A percentile compares a stretch with the other conserved stretches of the same genome.
Evolutionary conservation across 1,139 yeast species (phyloP).

Genomic region (Arxiozyma heterogenica): DNA sequence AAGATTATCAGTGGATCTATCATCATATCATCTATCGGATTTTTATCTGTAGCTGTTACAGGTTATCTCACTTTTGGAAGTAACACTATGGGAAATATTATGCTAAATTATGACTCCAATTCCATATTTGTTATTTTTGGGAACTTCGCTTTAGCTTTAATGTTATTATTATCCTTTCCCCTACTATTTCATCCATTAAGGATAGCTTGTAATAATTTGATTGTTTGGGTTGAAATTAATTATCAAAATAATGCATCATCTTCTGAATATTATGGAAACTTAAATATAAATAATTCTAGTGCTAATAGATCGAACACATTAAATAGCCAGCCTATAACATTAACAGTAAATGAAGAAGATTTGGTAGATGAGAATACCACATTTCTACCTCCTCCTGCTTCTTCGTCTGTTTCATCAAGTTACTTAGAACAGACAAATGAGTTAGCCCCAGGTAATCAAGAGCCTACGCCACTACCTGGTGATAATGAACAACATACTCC

Average conservation of each 20-base stretch:
- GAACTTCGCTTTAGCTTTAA: conserved; percentile 61
- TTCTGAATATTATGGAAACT: background rate
- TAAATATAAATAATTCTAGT: background rate
- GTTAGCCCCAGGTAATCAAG: background rate
- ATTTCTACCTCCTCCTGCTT: background rate
- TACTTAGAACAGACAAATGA: conserved; percentile 4
- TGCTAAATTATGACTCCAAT: conserved; percentile 47
- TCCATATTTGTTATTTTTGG: conserved; percentile 44
- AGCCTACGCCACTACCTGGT: conserved; percentile 7
- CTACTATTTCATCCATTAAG: conserved; percentile 90
- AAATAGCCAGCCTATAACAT: conserved; percentile 3
- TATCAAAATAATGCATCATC: background rate
- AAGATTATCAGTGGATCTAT: conserved; percentile 51
- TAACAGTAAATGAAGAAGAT: conserved; percentile 16
- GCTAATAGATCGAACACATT: conserved; percentile 1
- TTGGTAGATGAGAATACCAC: conserved; percentile 3
- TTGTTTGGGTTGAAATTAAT: conserved; percentile 39
- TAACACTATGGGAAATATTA: conserved; percentile 69
- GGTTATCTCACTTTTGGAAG: conserved; percentile 88
- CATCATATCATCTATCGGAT: conserved; percentile 48
- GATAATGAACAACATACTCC: conserved; percentile 35
- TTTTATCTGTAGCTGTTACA: conserved; percentile 61
- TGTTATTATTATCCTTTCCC: conserved; percentile 85
- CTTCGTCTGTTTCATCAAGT: background rate
- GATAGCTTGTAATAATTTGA: conserved; percentile 69